Evolutionary conservation across 1,139 yeast genomes (phyloP), one percentile per base, ranked within the genome.

Genomic region (Blastobotrys capitulatus): DNA sequence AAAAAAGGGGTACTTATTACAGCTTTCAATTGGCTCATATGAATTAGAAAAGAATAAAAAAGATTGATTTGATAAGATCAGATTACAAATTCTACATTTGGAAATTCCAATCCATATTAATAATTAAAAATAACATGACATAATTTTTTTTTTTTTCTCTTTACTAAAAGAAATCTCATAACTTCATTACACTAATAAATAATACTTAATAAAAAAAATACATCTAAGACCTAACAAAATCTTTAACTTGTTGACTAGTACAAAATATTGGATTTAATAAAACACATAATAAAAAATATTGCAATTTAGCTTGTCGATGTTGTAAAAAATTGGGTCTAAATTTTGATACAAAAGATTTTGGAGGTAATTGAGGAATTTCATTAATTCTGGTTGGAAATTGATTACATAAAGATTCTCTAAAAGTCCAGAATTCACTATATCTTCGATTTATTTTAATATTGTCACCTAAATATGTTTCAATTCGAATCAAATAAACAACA

Each of bases 281-380:
- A 4, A 85, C 79, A 56, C 82, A 80, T 54, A 80, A 78, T 59
- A 84, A 62, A 65, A 87, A 86, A 76, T 82, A 86, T 60, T 86
- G 94, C 19, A 86, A 68, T 0, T 92, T 88, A 48, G 76, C 74
- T 12, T 89, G 67, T 41, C 96, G 67, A 29, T 71, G 71, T 53
- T 78, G 84, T 35, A 86, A 64, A 75, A 89, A 86, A 7, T 72
- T 63, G 56, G 74, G 69, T 46, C 80, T 69, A 55, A 81, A 64
- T 54, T 82, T 69, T 46, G 76, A 75, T 35, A 79, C 54, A 39
- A 75, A 68, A 46, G 80, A 78, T 60, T 84, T 85, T 0, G 87
- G 82, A 0, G 96, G 96, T 32, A 86, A 66, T 22, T 60, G 67
- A 1, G 90, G 88, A 2, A 86, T 73, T 44, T 76, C 73, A 13